These are phyloP conservation scores for Trichoderma reesei DNA, from an alignment of 495 filamentous ascomycete species.

Conservation along the genomic window DNA sequence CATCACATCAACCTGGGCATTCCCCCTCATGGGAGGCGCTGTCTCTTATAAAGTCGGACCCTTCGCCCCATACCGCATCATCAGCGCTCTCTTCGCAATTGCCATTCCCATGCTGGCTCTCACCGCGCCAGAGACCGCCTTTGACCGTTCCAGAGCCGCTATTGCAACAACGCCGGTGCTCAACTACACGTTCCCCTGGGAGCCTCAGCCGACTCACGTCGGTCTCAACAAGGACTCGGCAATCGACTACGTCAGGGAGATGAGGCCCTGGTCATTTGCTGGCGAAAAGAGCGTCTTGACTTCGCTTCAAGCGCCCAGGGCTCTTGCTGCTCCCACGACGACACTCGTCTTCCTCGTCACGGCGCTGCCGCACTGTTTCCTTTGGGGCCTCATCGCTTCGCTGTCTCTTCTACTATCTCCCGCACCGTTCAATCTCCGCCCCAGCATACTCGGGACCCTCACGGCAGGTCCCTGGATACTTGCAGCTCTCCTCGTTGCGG, in stretches of 20 bases:
- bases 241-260: constrained; percentile 25
- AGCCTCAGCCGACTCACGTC: constrained; percentile 23
- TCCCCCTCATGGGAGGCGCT: constrained; percentile 39
- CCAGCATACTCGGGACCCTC: constrained; percentile 31
- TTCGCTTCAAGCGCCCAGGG: constrained; percentile 32
- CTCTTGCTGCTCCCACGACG: constrained; percentile 36
- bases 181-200: constrained; percentile 19
- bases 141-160: constrained; percentile 26
- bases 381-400: constrained; percentile 33
- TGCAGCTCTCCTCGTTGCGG: constrained; percentile 20
- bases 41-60: constrained; percentile 26
- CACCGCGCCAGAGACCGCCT: constrained; percentile 40
- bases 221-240: constrained; percentile 21
- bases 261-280: constrained; percentile 30
- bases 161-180: constrained; percentile 23
- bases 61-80: constrained; percentile 37
- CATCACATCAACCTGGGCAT: constrained; percentile 37
- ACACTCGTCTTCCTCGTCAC: constrained; percentile 33
- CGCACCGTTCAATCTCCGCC: constrained; percentile 32
- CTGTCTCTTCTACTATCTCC: constrained; percentile 38
- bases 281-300: constrained; percentile 17
- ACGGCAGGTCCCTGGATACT: constrained; percentile 33
- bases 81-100: constrained; percentile 36
- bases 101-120: constrained; percentile 35
- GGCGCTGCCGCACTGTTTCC: constrained; percentile 28